Base-by-base conservation (phyloP, 2,329 filamentous ascomycete genomes). In the Fusarium liriodendri region DNA sequence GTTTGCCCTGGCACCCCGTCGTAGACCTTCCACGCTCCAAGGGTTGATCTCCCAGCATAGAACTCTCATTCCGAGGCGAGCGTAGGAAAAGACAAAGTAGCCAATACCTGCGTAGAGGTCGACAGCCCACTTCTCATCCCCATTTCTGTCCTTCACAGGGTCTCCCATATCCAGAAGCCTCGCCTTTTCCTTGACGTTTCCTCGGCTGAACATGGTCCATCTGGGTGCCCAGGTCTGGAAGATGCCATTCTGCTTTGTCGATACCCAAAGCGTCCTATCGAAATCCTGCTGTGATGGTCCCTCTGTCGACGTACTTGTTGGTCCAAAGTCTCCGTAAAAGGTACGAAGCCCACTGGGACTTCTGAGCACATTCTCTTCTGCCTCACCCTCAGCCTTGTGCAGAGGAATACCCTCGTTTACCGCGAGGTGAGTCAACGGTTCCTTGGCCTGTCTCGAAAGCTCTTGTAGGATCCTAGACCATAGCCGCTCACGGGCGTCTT, bases 91-190 rank as follows among this genome's bases (percentile, higher is more conserved):
- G 5, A 93, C 90, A 83, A 98, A 98, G 83, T 98, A 98, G 6
- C 96, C 96, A 73, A 98, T 98, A 0, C 96, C 96, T 0, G 94
- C 94, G 84, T 97, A 98, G 69, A 98, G 84, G 81, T 98, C 96
- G 1, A 97, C 89, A 0, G 92, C 90, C 81, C 87, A 90, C 5
- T 67, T 64, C 2, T 77, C 74, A 10, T 81, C 80, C 18, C n/a
- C 16, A 4, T 35, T 38, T 57, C 64, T 6, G 18, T 11, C 67
- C 22, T 7, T 35, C 37, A n/a, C 47, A 4, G 37, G 62, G 18
- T 38, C 69, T 38, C 67, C 83, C 74, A 91, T 91, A 0, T 78
- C 80, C 6, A 97, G 82, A 1, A 98, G 83, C 14, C 96, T 87
- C 1, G 93, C 91, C 81, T 98, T 98, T 83, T 98, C 96, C 60